Conservation (phyloP, 305 asterid species). For the Caryopteris hybrid region DNA sequence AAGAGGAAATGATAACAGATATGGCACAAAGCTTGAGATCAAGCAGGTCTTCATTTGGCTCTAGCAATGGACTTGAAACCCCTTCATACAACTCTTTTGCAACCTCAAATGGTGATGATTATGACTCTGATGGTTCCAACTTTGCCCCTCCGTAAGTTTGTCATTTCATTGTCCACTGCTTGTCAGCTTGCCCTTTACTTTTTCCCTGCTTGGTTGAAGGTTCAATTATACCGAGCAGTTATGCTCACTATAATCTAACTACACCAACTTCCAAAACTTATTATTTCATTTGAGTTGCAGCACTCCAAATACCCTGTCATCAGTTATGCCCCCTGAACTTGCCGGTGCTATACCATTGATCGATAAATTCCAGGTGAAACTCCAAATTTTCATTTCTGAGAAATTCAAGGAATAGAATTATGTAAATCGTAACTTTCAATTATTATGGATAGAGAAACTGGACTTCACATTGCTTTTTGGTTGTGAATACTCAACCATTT, state of each 20-base stretch:
- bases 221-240: not conserved
- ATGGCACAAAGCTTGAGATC: conserved; percentile 80
- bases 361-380: conserved; percentile 82
- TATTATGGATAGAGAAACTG: conserved; percentile 2
- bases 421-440: conserved; percentile 3
- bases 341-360: conserved; percentile 86
- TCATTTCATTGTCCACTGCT: not conserved
- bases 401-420: not conserved
- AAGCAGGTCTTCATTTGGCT: conserved; percentile 74
- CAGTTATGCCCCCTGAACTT: conserved; percentile 82
- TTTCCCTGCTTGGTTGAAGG: not conserved
- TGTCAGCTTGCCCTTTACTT: not conserved
- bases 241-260: not conserved
- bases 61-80: conserved; percentile 72
- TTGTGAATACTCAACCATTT: not conserved
- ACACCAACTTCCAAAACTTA: not conserved
- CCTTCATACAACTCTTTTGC: conserved; percentile 60
- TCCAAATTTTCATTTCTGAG: not conserved
- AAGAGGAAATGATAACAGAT: conserved; percentile 56
- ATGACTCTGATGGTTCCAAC: conserved; percentile 92
- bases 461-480: conserved; percentile 5
- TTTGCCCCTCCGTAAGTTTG: conserved; percentile 77
- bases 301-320: conserved; percentile 73
- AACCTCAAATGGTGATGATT: conserved; percentile 74
- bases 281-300: conserved; percentile 40